These are phyloP conservation scores for carrot (Daucus carota) DNA, from an alignment of 129 eudicot species.

Conservation along the genomic window DNA sequence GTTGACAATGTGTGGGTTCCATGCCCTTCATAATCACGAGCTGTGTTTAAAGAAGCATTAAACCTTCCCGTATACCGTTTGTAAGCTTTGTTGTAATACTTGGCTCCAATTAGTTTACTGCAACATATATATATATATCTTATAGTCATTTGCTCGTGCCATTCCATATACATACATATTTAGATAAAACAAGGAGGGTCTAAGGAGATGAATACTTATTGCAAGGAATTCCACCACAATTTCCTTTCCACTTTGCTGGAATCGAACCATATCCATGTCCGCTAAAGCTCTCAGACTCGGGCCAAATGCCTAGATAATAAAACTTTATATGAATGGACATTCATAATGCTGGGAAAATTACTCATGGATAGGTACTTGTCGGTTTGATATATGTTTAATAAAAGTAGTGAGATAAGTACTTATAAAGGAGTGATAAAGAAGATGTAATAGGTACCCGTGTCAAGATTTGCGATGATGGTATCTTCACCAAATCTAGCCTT, in stretches of 20 bases:
- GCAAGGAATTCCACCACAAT: conserved; percentile 50
- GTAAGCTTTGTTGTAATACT: conserved; percentile 67
- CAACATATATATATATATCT: not conserved
- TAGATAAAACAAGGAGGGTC: no score
- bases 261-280: conserved; percentile 48
- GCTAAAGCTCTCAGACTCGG: conserved; percentile 72
- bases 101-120: conserved; percentile 89
- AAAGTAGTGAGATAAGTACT: no score
- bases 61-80: conserved; percentile 2
- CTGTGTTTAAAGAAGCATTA: conserved; percentile 9
- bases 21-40: conserved; percentile 68
- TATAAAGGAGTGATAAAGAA: not conserved
- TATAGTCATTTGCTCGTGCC: not conserved
- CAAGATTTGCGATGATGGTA: conserved; percentile 66
- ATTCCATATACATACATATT: not conserved
- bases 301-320: conserved; percentile 63
- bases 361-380: no score
- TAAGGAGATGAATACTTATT: conserved; percentile 40
- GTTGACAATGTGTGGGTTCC: conserved; percentile 90
- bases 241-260: conserved; percentile 82
- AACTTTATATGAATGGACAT: no score
- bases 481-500: conserved; percentile 75
- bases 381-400: no score
- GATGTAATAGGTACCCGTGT: conserved; percentile 42
- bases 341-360: not conserved